phyloP scores from a whole-genome alignment of 768 basidiomycete genomes.

The Royoungia palumana region DNA sequence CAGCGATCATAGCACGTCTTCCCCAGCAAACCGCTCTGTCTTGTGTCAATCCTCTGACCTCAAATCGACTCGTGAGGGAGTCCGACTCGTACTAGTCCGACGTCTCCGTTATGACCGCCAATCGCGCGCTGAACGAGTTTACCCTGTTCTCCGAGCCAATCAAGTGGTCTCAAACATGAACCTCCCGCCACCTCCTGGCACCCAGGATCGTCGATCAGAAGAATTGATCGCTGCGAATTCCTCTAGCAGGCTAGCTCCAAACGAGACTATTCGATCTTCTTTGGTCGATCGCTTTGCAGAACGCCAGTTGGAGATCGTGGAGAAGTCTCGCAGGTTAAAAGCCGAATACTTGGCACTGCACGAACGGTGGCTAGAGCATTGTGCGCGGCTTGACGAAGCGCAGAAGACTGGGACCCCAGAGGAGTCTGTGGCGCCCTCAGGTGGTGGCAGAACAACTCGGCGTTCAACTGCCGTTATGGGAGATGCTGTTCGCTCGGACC shows the following conservation, averaged over 20 bases:
- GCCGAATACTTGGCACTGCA: constrained; percentile 68
- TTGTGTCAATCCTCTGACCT: constrained; percentile 15
- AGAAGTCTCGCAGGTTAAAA: constrained; percentile 55
- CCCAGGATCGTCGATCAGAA: constrained; percentile 45
- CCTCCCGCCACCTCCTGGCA: constrained; percentile 27
- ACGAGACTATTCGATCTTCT: constrained; percentile 42
- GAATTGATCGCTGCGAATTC: constrained; percentile 42
- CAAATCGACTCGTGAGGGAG: constrained; percentile 53
- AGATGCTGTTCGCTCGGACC: constrained; percentile 89
- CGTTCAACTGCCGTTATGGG: constrained; percentile 69
- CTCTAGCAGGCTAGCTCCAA: constrained; percentile 35
- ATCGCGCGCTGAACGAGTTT: constrained; percentile 58
- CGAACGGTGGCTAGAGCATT: constrained; percentile 70
- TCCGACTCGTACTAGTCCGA: constrained; percentile 60
- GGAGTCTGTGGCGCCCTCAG: constrained; percentile 38
- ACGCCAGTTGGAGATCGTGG: constrained; percentile 46
- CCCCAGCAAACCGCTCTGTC: constrained; percentile 5
- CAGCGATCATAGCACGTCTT: constrained; percentile 24
- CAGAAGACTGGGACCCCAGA: constrained; percentile 32
- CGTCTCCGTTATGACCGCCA: constrained; percentile 59
- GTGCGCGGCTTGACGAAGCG: constrained; percentile 59
- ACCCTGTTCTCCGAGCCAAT: constrained; percentile 63
- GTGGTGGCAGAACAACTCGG: constrained; percentile 63
- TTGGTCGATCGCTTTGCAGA: constrained; percentile 54
- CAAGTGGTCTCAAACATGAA: constrained; percentile 38